Conservation (phyloP, 208 protist species). For the Blechomonas ayalai region DNA sequence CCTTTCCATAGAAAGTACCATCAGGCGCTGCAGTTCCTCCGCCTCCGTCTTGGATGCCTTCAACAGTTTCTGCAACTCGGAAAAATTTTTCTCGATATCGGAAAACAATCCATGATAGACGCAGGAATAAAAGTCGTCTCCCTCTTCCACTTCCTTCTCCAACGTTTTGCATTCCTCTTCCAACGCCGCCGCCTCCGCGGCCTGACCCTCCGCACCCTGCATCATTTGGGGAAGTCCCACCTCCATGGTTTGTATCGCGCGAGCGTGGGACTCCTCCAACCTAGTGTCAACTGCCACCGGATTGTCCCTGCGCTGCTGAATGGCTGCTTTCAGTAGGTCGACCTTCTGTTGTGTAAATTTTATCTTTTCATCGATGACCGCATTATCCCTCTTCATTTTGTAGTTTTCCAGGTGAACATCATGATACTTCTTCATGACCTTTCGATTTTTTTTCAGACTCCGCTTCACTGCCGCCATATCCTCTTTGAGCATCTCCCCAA, state of each 20-base stretch:
- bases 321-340: constrained; percentile 34
- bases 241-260: constrained; percentile 26
- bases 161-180: constrained; percentile 50
- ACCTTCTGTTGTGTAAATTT: constrained; percentile 32
- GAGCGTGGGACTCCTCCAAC: constrained; percentile 48
- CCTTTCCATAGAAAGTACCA: constrained; percentile 35
- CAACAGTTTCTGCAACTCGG: constrained; percentile 44
- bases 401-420: constrained; percentile 25
- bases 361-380: constrained; percentile 15
- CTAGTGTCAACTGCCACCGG: constrained; percentile 36
- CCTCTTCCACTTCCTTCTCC: constrained; percentile 21
- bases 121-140: constrained; percentile 60
- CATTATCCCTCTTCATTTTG: constrained; percentile 15
- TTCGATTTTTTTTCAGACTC: constrained; percentile 46
- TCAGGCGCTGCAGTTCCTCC: constrained; percentile 40
- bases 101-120: no score
- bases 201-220: constrained; percentile 29
- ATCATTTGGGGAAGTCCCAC: constrained; percentile 36
- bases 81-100: no score
- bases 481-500: constrained; percentile 57
- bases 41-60: constrained; percentile 22
- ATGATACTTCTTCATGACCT: constrained; percentile 32
- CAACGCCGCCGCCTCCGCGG: constrained; percentile 18
- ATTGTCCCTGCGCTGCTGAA: constrained; percentile 34
- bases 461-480: constrained; percentile 65